phyloP scores from a whole-genome alignment of 1,284 basidiomycete species.

The Rhodotorula mucilaginosa region DNA sequence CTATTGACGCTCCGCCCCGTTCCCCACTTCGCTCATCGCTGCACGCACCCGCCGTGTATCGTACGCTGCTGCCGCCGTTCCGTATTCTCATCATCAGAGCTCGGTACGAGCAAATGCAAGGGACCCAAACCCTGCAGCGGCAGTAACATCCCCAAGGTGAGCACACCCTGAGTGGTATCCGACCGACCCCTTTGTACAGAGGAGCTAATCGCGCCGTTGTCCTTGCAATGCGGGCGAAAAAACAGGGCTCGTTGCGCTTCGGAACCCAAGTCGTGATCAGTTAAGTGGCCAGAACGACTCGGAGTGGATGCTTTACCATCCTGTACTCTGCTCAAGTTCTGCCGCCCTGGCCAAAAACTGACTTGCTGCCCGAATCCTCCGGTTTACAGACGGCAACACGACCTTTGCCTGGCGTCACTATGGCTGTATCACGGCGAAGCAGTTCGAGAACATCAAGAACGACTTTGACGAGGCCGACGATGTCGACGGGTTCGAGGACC shows the following conservation, averaged over 20 bases:
- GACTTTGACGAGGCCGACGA: constrained; percentile 31
- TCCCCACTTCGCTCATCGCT: neutral
- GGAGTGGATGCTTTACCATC: neutral
- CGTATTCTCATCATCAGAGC: neutral
- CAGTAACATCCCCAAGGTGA: constrained; percentile 45
- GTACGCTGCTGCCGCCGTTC: too few species aligned
- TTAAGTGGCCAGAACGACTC: neutral
- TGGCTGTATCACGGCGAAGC: constrained; percentile 44
- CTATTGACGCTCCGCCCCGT: neutral
- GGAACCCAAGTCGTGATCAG: constrained; percentile 21
- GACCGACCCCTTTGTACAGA: too few species aligned
- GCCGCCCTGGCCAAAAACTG: neutral
- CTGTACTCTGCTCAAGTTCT: too few species aligned
- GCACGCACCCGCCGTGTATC: too few species aligned
- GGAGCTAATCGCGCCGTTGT: too few species aligned
- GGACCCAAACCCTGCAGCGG: constrained; percentile 47
- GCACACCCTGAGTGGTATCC: neutral
- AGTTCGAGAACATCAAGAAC: constrained; percentile 26
- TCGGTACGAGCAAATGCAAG: neutral
- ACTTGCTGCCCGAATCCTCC: neutral
- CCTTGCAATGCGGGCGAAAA: too few species aligned
- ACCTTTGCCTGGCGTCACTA: constrained; percentile 47
- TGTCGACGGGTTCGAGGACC: constrained; percentile 41
- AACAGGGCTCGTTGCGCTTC: constrained; percentile 13
- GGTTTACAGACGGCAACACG: constrained; percentile 30